A percentile compares a stretch with the other conserved stretches of the same genome.
Conservation (phyloP, 768 basidiomycete species). For the Clitopilus hobsonii region DNA sequence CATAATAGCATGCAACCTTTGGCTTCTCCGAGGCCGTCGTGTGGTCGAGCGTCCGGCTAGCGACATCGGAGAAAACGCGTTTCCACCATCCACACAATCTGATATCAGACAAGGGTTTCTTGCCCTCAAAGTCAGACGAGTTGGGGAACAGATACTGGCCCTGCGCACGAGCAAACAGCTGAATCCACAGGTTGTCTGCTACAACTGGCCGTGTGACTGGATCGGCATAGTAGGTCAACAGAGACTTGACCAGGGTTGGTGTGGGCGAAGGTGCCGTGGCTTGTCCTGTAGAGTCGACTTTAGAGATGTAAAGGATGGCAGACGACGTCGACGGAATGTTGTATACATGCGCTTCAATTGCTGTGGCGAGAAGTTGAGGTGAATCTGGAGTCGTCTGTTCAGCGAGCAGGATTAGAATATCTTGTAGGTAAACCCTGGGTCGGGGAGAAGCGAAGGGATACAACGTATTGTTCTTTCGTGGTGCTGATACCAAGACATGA, state of each 20-base stretch:
- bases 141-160: conserved; percentile 93
- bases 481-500: conserved; percentile 67
- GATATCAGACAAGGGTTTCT: conserved; percentile 72
- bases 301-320: conserved; percentile 84
- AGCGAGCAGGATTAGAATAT: conserved; percentile 72
- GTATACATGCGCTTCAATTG: conserved; percentile 77
- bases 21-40: conserved; percentile 24
- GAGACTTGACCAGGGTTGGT: conserved; percentile 55
- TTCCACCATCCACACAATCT: conserved; percentile 94
- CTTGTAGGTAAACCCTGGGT: conserved; percentile 66
- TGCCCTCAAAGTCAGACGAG: conserved; percentile 63
- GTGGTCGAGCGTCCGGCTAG: conserved; percentile 18
- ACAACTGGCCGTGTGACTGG: conserved; percentile 57
- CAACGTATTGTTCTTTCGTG: conserved; percentile 60
- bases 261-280: conserved; percentile 62
- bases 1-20: conserved; percentile 44
- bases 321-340: conserved; percentile 62
- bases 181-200: conserved; percentile 65
- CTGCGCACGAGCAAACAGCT: conserved; percentile 89
- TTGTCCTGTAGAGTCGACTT: conserved; percentile 92
- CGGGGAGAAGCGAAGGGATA: conserved; percentile 73
- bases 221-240: conserved; percentile 62
- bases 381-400: conserved; percentile 48
- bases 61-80: conserved; percentile 58
- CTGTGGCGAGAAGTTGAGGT: conserved; percentile 64